Base-by-base conservation (phyloP, 2,329 filamentous ascomycete species). In the Truncatella angustata region DNA sequence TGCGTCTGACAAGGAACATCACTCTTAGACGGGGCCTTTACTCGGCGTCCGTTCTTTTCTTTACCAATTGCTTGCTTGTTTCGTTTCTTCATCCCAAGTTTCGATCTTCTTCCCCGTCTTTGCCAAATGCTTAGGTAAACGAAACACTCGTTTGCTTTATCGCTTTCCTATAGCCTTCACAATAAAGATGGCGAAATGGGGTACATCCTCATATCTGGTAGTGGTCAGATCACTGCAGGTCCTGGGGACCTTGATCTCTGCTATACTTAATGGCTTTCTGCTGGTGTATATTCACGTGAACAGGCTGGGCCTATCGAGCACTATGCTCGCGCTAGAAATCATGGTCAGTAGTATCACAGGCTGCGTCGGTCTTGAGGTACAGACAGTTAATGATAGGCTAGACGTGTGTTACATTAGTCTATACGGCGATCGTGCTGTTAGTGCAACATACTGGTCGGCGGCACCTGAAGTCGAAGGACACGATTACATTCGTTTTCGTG, bases 191-290 rank as follows among this genome's bases (percentile, higher is more conserved):
- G 54, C 24, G 43, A 50, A 50, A 59, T 68, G 63, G 67, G 61
- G 58, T 23, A 53, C 70, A 24, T 64, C 65, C 42, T 60, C 60
- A 60, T 71, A 68, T 64, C 64, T 71, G 48, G 59, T 63, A 32
- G 54, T 66, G 35, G 56, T 62, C 50, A 63, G 70, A 48, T 37
- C 61, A 10, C 58, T 66, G 36, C 70, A 73, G 59, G 53, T 67
- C 14, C 35, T 66, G 39, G 64, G 55, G 4, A 57, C 63, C n/a
- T 56, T 70, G 20, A 54, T 60, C 11, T 63, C 63, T 9, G 62
- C 63, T n/a, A 55, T 54, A 12, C 58, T 70, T 48, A 70, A 73
- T 47, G 70, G 67, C 14, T 70, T 65, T 45, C 55, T 72, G 39
- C 59, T 70, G 3, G 62, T 62, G 23, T 62, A 61, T 34, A 63